A percentile compares a stretch with the other conserved stretches of the same genome.
phyloP scores from a whole-genome alignment of 306 rosid species.

The Prunus salicina region DNA sequence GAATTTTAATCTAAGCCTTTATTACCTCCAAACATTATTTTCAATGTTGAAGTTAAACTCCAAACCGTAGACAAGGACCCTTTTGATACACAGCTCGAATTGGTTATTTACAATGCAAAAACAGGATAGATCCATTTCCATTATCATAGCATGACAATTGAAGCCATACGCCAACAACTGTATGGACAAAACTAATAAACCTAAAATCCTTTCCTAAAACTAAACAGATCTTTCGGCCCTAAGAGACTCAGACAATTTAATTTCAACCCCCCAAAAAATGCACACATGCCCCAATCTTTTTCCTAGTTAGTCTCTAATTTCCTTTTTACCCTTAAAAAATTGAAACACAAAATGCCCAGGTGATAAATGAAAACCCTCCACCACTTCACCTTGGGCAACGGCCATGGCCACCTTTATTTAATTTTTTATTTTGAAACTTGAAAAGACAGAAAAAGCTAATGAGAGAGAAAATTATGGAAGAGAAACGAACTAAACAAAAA shows the following conservation, averaged over 20 bases:
- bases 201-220: not conserved
- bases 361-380: not conserved
- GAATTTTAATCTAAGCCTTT: too few relatives aligned
- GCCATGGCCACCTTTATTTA: not conserved
- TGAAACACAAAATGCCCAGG: not conserved
- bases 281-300: not conserved
- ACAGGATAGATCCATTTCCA: not conserved
- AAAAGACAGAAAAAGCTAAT: not conserved
- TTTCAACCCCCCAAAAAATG: not conserved
- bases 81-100: not conserved
- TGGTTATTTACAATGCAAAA: not conserved
- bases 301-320: not conserved
- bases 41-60: not conserved
- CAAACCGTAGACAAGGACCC: not conserved
- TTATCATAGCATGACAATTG: too few relatives aligned
- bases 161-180: not conserved
- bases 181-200: not conserved
- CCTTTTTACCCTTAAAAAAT: not conserved
- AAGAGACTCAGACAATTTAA: not conserved
- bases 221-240: not conserved
- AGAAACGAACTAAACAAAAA: not conserved
- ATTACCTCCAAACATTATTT: too few relatives aligned
- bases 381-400: not conserved
- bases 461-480: not conserved
- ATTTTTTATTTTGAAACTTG: not conserved